Percentiles rank a stretch among this genome's conserved stretches.
phyloP scores from a whole-genome alignment of 495 filamentous ascomycete species.

The Penicillium arizonense region DNA sequence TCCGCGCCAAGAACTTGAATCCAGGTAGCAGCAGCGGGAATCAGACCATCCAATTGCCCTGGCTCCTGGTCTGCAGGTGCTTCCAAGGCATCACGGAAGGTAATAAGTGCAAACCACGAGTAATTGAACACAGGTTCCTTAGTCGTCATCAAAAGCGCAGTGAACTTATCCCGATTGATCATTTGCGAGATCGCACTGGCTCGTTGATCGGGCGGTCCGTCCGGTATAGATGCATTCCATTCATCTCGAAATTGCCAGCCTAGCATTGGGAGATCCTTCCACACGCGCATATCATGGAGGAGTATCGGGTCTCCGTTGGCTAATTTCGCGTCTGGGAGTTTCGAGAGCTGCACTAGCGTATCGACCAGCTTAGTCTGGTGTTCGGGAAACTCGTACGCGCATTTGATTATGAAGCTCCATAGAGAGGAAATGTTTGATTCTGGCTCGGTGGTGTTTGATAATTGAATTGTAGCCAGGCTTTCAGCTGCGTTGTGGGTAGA shows the following conservation, averaged over 20 bases:
- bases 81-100: neutral
- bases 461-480: neutral
- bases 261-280: slow-evolving; percentile 14
- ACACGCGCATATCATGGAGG: slow-evolving; percentile 6
- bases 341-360: neutral
- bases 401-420: neutral
- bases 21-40: slow-evolving; percentile 1
- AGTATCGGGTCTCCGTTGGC: neutral
- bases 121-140: neutral
- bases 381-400: neutral
- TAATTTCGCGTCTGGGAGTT: neutral
- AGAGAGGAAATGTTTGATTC: neutral
- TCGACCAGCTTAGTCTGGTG: neutral
- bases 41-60: neutral
- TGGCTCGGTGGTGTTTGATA: neutral
- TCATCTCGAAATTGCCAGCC: slow-evolving; percentile 12
- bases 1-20: neutral
- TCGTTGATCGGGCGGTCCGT: neutral
- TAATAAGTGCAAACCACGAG: slow-evolving; percentile 1
- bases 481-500: slow-evolving; percentile 1
- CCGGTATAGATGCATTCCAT: slow-evolving; percentile 8
- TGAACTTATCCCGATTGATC: neutral
- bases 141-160: neutral
- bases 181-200: neutral
- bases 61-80: neutral